These are phyloP conservation scores for Blastocystis sp. DNA, from an alignment of 352 stramenopile species.

Conservation along the genomic window DNA sequence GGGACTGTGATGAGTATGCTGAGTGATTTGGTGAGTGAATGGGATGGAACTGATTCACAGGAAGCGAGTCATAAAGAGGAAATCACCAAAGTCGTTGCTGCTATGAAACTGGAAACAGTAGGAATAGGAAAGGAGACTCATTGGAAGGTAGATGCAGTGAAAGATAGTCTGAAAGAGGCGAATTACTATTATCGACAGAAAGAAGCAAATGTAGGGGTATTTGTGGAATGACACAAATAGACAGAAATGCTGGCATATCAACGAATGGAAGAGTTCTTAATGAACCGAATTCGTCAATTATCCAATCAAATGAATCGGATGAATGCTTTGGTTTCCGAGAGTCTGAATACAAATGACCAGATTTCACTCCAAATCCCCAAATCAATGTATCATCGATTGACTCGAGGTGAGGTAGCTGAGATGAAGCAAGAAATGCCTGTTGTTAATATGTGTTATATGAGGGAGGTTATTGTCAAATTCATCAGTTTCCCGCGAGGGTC, in stretches of 20 bases:
- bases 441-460: conserved; percentile 27
- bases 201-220: conserved; percentile 8
- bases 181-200: conserved; percentile 51
- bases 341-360: not conserved
- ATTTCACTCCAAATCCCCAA: not conserved
- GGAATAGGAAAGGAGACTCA: not conserved
- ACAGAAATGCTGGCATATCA: not conserved
- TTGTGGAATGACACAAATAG: not conserved
- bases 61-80: conserved; percentile 26
- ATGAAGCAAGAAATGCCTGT: conserved; percentile 9
- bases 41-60: not conserved
- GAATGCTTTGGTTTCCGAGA: not conserved
- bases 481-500: conserved; percentile 54
- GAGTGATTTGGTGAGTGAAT: not conserved
- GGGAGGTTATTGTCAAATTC: conserved; percentile 45
- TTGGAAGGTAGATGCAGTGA: not conserved
- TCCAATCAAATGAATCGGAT: conserved; percentile 28
- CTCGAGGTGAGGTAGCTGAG: not conserved
- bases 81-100: not conserved
- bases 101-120: not conserved
- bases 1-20: not conserved
- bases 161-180: not conserved
- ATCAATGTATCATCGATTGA: not conserved
- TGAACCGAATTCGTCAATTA: conserved; percentile 46
- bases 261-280: conserved; percentile 56